phyloP scores from a whole-genome alignment of 2,329 filamentous ascomycete species.

The Pleomassaria siparia region DNA sequence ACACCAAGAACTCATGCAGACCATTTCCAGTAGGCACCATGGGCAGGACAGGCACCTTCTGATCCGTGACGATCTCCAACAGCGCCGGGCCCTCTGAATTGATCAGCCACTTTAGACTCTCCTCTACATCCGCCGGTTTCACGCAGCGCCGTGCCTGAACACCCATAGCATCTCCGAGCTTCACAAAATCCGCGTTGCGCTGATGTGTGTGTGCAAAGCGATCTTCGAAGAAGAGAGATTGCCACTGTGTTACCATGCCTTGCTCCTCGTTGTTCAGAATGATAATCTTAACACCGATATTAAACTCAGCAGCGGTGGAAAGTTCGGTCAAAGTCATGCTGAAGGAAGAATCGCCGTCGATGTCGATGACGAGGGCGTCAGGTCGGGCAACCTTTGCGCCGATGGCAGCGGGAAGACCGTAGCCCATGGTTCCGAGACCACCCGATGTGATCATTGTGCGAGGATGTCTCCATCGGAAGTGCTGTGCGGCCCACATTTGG shows the following conservation, averaged over 20 bases:
- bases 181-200: slow-evolving; percentile 93
- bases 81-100: slow-evolving; percentile 83
- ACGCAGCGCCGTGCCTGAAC: slow-evolving; percentile 72
- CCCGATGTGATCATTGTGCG: slow-evolving; percentile 96
- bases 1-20: slow-evolving; percentile 90
- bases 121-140: slow-evolving; percentile 75
- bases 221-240: slow-evolving; percentile 95
- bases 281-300: slow-evolving; percentile 94
- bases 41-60: slow-evolving; percentile 89
- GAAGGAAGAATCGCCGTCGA: slow-evolving; percentile 98
- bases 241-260: slow-evolving; percentile 99
- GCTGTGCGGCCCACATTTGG: slow-evolving; percentile 98
- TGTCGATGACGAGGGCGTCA: slow-evolving; percentile 87
- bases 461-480: slow-evolving; percentile 91
- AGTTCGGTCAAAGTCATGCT: slow-evolving; percentile 98
- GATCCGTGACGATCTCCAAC: slow-evolving; percentile 87
- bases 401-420: slow-evolving; percentile 89
- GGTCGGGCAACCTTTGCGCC: slow-evolving; percentile 86
- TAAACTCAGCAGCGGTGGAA: slow-evolving; percentile 89
- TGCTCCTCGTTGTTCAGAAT: slow-evolving; percentile 97
- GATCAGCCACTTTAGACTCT: slow-evolving; percentile 84
- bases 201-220: slow-evolving; percentile 92
- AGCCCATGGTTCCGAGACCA: slow-evolving; percentile 95
- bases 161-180: slow-evolving; percentile 88
- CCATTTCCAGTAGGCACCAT: slow-evolving; percentile 91